Base-by-base conservation (phyloP, 2,329 filamentous ascomycete genomes). In the Alternaria consortialis region DNA sequence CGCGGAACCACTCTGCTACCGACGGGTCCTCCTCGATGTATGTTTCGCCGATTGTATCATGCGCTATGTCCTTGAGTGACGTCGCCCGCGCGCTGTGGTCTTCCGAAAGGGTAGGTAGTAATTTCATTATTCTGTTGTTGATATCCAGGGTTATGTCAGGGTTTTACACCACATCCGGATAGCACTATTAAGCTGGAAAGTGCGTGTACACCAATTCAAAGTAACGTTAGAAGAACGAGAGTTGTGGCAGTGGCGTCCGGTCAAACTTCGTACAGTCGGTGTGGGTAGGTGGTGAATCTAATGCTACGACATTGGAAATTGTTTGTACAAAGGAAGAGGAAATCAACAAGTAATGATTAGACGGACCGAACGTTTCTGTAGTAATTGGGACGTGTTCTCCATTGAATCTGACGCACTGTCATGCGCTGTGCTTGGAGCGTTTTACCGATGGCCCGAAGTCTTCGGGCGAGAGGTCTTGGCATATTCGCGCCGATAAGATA, bases 1-100 rank as follows among this genome's bases (percentile, higher is more conserved):
- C 64, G 50, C 60, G 57, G 48, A 77, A 63, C 67, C 68, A 76
- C 54, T 77, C 74, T 46, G 62, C 60, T 20, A 72, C 68, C 1
- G 71, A 70, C 7, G 74, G 74, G 29, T 75, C 73, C 31, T 75
- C 65, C 52, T 77, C 74, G 34, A 69, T 51, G 48, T 73, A 75
- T 1, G 65, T 53, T 7, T 66, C 61, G 2, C 67, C 68, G 37
- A 74, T 63, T 13, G 69, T 65, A 25, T 69, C 70, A 42, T 60
- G 55, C 2, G 72, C 69, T 27, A 66, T 63, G 17, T 69, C 53
- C 46, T 66, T 58, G 3, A 71, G 42, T 5, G 60, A 62, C 15
- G 57, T 44, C n/a, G 42, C 63, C 46, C 68, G 56, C 52, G 63
- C 55, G 42, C 62, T 61, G 29, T 54, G 66, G 31, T 63, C 56